Evolutionary conservation across 2,329 filamentous ascomycete species (phyloP), one percentile per base, ranked within the genome.

Genomic region (Claviceps quebecensis): DNA sequence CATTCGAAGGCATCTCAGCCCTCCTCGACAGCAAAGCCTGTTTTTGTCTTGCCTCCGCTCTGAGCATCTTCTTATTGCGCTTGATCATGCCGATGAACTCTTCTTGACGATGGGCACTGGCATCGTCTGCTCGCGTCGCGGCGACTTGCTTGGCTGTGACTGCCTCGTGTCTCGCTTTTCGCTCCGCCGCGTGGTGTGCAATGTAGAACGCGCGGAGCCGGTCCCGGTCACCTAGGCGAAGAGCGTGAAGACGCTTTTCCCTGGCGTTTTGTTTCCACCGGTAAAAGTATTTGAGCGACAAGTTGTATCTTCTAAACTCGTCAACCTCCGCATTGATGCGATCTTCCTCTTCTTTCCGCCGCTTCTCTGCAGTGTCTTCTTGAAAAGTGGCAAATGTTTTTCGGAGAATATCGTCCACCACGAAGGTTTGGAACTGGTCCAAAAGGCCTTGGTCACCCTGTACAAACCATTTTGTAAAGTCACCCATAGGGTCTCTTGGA

Each of bases 251-350:
- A 3, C 73, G 69, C 17, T 69, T 70, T 45, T 72, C 68, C 13
- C 76, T 69, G 8, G 72, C 74, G 40, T 64, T 69, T 14, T 72
- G 61, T 47, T 71, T 73, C 78, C 78, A 81, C 17, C 67, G 67
- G 56, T 80, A 79, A 54, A 80, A 79, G 60, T 69, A 81, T 47
- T 73, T 78, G 53, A 79, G 64, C 13, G 67, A 64, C 34, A 81
- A 65, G 51, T 68, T 78, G 58, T 76, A 72, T 3, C 56, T 58
- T 39, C 73, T 69, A 56, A 75, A 78, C n/a, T 67, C 62, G 16
- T 68, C 65, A 14, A 76, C 76, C 50, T 75, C 64, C 2, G 68
- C 69, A 62, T 74, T 45, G 58, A 73, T 58, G 55, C 61, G 58
- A 17, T 71, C 69, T 41, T 78, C 74, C 56, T 77, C 75, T 52